Base-by-base conservation (phyloP, 1,284 basidiomycete genomes). In the Wolfiporia cocos region DNA sequence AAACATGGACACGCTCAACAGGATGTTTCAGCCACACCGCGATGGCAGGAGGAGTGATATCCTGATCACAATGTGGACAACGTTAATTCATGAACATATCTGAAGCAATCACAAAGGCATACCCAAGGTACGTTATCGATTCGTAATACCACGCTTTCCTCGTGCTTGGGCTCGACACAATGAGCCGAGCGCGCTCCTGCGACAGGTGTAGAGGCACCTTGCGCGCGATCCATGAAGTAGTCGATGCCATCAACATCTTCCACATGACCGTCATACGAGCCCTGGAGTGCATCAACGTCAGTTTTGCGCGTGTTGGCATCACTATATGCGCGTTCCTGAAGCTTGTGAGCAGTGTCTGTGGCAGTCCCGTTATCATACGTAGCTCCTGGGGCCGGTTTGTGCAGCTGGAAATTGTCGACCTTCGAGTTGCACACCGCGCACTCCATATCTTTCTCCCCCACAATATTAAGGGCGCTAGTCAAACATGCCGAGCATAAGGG, bases 81-180 rank as follows among this genome's bases (percentile, higher is more conserved):
- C n/a, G n/a, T n/a, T n/a, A n/a, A n/a, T n/a, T n/a, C n/a, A n/a
- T n/a, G n/a, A n/a, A n/a, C n/a, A n/a, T n/a, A n/a, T n/a, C n/a
- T n/a, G n/a, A n/a, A n/a, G n/a, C n/a, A n/a, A n/a, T n/a, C n/a
- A n/a, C n/a, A n/a, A n/a, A n/a, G n/a, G 63, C 78, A 33, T 58
- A 87, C 85, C 86, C 86, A 90, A 39, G 87, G 87, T 41, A 89
- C 85, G 51, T 90, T 89, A 55, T 89, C 87, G 51, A 90, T 84
- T 19, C 86, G 70, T 37, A 90, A 68, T 14, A 90, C 85, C 29
- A 78, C 70, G 24, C 70, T 65, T 26, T 77, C 75, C 33, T 48
- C 52, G 7, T 39, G 17, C 39, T 47, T 50, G 26, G 28, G 11
- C 4, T 42, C 34, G n/a, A 35, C 39, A 39, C 24, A 18, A 17